Base-by-base conservation (phyloP, 1,284 basidiomycete species). In the Phaffia rhodozyma region DNA sequence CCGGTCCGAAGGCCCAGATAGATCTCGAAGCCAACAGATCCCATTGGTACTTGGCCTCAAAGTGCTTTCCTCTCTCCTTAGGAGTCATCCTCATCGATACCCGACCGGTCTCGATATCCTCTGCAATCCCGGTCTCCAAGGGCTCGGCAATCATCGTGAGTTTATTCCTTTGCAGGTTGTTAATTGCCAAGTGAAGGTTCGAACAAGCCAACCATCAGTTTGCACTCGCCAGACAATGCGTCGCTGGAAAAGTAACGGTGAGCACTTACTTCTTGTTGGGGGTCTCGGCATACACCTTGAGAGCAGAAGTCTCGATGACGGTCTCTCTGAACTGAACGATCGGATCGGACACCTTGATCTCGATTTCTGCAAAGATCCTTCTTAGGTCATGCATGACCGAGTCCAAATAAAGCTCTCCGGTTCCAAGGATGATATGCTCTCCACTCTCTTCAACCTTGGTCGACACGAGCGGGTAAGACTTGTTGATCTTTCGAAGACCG, bases 1-100 rank as follows among this genome's bases (percentile, higher is more conserved):
- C 92, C 5, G 96, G 94, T 27, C 96, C 96, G 76, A 98, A 99
- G n/a, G 93, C 91, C 96, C 96, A 99, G 77, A 99, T 94, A 71
- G 93, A 97, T 66, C 96, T 83, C 55, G 91, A 93, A 2, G 96
- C 94, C 67, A 99, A 82, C 71, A 97, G 75, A 78, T 99, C 96
- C 96, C 96, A 99, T 66, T 94, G 89, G 75, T 97, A 97, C 74
- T 91, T 93, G 72, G 89, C 86, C 76, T 96, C 85, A 76, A 97
- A 96, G 78, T 92, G 91, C 65, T 85, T 87, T 48, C 92, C 93
- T 55, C 93, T 81, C 72, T 96, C 90, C 76, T 96, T 96, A 52
- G 88, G 82, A 3, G 89, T 83, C 89, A 96, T 92, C 30, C 86
- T 84, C 84, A 97, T 94, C 63, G 86, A 87, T 61, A 97, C 88